Conservation (phyloP, 2,329 filamentous ascomycete species). For the Aureobasidium sp. region DNA sequence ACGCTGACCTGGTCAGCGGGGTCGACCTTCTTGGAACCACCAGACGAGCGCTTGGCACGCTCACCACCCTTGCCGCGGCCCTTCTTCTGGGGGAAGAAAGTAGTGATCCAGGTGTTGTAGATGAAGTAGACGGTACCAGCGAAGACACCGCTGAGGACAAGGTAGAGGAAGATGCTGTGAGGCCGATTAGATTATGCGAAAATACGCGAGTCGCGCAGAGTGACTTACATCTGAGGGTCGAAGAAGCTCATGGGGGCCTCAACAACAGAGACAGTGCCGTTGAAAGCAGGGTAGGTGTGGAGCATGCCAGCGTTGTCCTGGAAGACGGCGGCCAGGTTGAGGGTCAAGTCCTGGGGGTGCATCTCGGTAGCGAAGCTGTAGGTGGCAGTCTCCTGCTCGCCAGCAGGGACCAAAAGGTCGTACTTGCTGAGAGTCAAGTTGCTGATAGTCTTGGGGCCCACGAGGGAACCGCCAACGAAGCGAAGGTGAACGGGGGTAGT, state of each 20-base stretch:
- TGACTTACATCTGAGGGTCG: conserved; percentile 84
- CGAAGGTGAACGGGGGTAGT: conserved; percentile 64
- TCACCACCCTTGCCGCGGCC: conserved; percentile 56
- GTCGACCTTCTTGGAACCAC: conserved; percentile 62
- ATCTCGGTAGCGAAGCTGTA: conserved; percentile 87
- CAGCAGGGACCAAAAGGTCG: conserved; percentile 64
- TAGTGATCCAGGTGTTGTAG: conserved; percentile 96
- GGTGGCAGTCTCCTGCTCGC: conserved; percentile 66
- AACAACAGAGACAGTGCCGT: conserved; percentile 76
- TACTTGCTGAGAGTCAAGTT: conserved; percentile 79
- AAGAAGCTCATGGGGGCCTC: conserved; percentile 87
- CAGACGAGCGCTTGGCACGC: conserved; percentile 54
- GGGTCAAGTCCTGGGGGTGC: conserved; percentile 79
- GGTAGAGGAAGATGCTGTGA: conserved; percentile 87
- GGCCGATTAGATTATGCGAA: conserved; percentile 3
- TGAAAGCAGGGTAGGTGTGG: conserved; percentile 73
- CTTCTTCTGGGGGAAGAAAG: conserved; percentile 82
- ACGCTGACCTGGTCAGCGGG: conserved; percentile 51
- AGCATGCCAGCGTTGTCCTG: conserved; percentile 58
- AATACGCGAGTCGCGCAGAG: not conserved
- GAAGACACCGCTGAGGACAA: conserved; percentile 75
- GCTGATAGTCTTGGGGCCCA: conserved; percentile 58
- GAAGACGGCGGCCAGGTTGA: conserved; percentile 71
- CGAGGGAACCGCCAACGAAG: conserved; percentile 69
- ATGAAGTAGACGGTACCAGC: conserved; percentile 84